phyloP scores from a whole-genome alignment of 2,329 filamentous ascomycete genomes.

The Xylariaceae sp. region DNA sequence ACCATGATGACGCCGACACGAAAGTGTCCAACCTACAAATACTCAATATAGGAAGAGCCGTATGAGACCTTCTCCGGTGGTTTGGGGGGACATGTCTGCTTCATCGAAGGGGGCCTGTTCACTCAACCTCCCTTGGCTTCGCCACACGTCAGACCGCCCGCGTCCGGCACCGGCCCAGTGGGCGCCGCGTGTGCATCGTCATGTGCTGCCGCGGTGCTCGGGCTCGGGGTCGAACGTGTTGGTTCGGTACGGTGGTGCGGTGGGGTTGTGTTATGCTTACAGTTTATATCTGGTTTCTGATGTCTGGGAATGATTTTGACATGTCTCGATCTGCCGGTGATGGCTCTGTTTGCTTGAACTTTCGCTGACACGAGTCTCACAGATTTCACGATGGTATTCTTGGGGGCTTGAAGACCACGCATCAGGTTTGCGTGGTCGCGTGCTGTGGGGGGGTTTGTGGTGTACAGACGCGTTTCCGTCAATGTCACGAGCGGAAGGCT shows the following conservation, averaged over 20 bases:
- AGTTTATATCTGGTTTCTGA: conserved; percentile 16
- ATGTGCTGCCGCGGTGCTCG: conserved; percentile 28
- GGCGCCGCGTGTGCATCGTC: conserved; percentile 30
- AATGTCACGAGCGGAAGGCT: no score
- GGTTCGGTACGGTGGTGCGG: conserved; percentile 20
- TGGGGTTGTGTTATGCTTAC: conserved; percentile 32
- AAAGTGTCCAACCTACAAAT: conserved; percentile 28
- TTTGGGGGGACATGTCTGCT: neutral
- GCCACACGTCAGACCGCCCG: conserved; percentile 15
- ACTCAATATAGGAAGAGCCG: conserved; percentile 30
- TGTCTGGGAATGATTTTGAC: no score
- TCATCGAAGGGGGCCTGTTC: no score
- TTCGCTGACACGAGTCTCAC: neutral
- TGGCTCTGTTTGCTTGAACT: neutral
- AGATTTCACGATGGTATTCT: neutral
- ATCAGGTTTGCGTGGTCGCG: no score
- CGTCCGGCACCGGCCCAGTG: conserved; percentile 11
- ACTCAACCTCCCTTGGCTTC: conserved; percentile 14
- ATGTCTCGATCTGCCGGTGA: no score
- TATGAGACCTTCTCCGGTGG: conserved; percentile 23
- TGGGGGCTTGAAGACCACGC: neutral
- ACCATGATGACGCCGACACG: conserved; percentile 31
- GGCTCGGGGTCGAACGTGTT: conserved; percentile 15
- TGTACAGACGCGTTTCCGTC: no score
- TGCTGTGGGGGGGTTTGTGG: no score